These are phyloP conservation scores for Aspergillus awamori DNA, from an alignment of 2,329 filamentous ascomycete species.

Conservation along the genomic window DNA sequence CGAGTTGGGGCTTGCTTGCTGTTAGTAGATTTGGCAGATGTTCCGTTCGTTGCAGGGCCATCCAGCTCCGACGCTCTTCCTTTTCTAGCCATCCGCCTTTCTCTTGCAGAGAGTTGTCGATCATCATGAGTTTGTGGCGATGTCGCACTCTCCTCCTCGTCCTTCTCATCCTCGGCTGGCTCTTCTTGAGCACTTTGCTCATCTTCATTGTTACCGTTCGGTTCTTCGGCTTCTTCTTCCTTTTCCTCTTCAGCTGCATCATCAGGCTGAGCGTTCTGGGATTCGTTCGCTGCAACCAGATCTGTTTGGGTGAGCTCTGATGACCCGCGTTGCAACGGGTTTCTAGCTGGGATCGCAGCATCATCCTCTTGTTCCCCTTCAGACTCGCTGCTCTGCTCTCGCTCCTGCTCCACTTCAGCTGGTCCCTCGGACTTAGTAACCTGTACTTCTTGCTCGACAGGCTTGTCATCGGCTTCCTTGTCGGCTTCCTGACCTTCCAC, in stretches of 20 bases:
- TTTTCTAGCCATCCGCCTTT: constrained; percentile 44
- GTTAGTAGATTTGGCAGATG: constrained; percentile 23
- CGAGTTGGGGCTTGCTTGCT: constrained; percentile 49
- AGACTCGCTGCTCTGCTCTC: constrained; percentile 28
- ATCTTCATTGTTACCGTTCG: constrained; percentile 6
- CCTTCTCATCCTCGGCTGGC: constrained; percentile 5
- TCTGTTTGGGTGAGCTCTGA: constrained; percentile 24
- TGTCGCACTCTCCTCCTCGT: constrained; percentile 18
- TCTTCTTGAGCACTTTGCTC: neutral
- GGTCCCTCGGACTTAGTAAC: constrained; percentile 25
- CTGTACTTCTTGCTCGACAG: constrained; percentile 35
- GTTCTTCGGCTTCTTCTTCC: constrained; percentile 34
- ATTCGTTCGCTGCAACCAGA: constrained; percentile 30
- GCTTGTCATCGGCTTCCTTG: constrained; percentile 31
- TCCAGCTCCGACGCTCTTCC: constrained; percentile 27
- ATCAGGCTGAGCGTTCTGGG: constrained; percentile 43
- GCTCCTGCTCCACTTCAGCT: constrained; percentile 26
- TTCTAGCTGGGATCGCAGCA: constrained; percentile 16
- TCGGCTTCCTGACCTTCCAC: constrained; percentile 27
- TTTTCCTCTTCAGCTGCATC: constrained; percentile 37
- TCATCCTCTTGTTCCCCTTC: constrained; percentile 26
- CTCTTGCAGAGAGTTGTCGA: constrained; percentile 45
- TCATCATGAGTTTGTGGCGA: constrained; percentile 22
- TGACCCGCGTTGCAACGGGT: constrained; percentile 22
- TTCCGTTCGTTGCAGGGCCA: constrained; percentile 16